Evolutionary conservation across 192 early-diverging fungal genomes (phyloP), one percentile per base, ranked within the genome.

Genomic region (Hyaloraphidium curvatum): DNA sequence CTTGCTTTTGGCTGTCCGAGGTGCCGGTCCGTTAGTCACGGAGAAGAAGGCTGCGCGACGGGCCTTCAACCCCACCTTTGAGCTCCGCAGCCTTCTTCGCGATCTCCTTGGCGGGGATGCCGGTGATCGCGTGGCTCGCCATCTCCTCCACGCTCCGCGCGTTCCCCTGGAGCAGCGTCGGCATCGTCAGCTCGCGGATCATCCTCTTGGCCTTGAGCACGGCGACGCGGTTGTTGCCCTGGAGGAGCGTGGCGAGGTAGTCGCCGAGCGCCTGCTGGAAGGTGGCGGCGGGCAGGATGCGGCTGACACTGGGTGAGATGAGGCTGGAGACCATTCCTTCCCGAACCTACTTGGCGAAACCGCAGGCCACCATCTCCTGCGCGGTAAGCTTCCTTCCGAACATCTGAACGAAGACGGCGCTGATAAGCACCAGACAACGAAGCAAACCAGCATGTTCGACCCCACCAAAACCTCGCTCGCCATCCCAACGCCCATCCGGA

Each of bases 331-430:
- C 17, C 17, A 13, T 37, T 17, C 11, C 11, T 37, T 37, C 17
- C 35, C 11, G 43, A 48, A 48, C 43, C 25, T 25, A 48, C 43
- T 48, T 48, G 43, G 25, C 43, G 23, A 48, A 48, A 9, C 43
- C 43, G 4, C 43, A 48, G 7, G 11, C 23, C 25, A 22, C 7
- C 14, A 48, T 9, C 23, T 48, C 43, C 23, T 48, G 43, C 23
- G 43, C 43, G 7, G 43, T 48, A 7, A 19, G 7, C 25, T 48
- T 48, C 7, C 43, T 14, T 11, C 43, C 43, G 25, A 48, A 48
- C 43, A 48, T 48, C 43, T 48, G 25, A 14, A 4, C 23, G 17
- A 5, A 25, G 17, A 21, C 25, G 17, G 25, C 25, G 23, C 25
- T 25, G 43, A 22, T 25, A 14, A 11, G 17, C 5, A 11, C 17